These are phyloP conservation scores for Podospora pseudopauciseta DNA, from an alignment of 495 filamentous ascomycete species.

Conservation along the genomic window DNA sequence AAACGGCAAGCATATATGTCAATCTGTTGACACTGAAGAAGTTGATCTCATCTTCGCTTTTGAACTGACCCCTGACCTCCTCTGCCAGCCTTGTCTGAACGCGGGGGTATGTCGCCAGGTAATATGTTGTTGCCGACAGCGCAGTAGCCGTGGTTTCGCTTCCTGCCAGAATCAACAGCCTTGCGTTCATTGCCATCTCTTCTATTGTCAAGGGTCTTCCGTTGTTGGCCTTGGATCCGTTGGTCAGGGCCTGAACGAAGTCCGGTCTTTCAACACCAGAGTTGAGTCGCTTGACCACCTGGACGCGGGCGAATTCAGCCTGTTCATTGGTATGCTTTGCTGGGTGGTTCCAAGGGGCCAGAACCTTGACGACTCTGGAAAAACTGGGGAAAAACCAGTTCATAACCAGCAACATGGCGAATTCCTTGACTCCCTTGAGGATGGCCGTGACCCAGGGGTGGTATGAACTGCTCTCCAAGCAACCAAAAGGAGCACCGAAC, in stretches of 20 bases:
- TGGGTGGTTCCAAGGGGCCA: not conserved
- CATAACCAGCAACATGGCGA: conserved; percentile 5
- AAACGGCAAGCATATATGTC: conserved; percentile 52
- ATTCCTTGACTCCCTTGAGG: conserved; percentile 10
- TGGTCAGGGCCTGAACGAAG: conserved; percentile 42
- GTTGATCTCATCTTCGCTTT: conserved; percentile 45
- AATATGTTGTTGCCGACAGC: conserved; percentile 46
- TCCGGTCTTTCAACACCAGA: conserved; percentile 31
- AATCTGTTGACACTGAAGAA: conserved; percentile 40
- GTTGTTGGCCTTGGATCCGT: conserved; percentile 4
- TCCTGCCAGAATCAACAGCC: conserved; percentile 31
- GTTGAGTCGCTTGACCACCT: conserved; percentile 30
- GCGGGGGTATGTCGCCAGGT: conserved; percentile 43
- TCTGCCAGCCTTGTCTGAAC: conserved; percentile 36
- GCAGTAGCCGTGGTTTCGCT: conserved; percentile 57
- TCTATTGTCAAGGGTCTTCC: conserved; percentile 12
- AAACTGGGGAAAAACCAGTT: not conserved
- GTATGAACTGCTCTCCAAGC: conserved; percentile 34
- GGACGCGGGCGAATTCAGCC: conserved; percentile 19
- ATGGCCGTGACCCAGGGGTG: conserved; percentile 43
- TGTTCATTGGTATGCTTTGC: conserved; percentile 20
- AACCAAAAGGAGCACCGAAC: conserved; percentile 55
- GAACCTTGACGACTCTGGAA: not conserved
- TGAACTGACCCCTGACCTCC: conserved; percentile 51
- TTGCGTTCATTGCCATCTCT: conserved; percentile 26